Conservation (phyloP, 2,329 filamentous ascomycete species). For the Botrytis pseudocinerea region DNA sequence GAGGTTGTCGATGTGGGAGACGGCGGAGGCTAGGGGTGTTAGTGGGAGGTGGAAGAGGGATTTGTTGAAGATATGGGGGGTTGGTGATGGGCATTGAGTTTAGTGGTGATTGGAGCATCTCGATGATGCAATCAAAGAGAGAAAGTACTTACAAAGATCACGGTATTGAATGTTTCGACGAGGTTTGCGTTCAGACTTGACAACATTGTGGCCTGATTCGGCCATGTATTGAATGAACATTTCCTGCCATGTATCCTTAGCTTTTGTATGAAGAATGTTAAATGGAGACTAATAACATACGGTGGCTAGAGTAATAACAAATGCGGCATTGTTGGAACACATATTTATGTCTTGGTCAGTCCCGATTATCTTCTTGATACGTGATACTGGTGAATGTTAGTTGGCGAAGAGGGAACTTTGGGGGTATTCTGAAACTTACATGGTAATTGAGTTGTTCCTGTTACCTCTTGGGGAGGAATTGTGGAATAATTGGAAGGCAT, state of each 20-base stretch:
- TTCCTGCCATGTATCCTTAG: constrained; percentile 56
- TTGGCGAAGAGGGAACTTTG: not conserved
- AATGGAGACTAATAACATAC: constrained; percentile 48
- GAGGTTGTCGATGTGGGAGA: constrained; percentile 86
- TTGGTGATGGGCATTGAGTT: constrained; percentile 17
- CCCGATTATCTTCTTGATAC: constrained; percentile 93
- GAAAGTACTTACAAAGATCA: constrained; percentile 68
- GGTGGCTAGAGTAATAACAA: constrained; percentile 88
- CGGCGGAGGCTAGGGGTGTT: constrained; percentile 67
- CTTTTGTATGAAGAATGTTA: constrained; percentile 3
- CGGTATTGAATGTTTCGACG: constrained; percentile 94
- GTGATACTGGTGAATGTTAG: constrained; percentile 63
- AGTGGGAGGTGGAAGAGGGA: too few relatives aligned
- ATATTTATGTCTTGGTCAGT: constrained; percentile 81
- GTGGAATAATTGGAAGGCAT: constrained; percentile 93
- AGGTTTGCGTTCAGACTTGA: constrained; percentile 88
- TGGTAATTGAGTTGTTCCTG: constrained; percentile 81
- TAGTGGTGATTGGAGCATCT: not conserved
- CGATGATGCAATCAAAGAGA: constrained; percentile 20
- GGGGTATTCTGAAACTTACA: constrained; percentile 55
- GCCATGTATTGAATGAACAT: constrained; percentile 94
- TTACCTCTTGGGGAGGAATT: constrained; percentile 80
- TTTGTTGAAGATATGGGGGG: not conserved
- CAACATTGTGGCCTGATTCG: constrained; percentile 80
- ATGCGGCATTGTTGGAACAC: constrained; percentile 92